These are phyloP conservation scores for Bathelium albidoporum DNA, from an alignment of 495 filamentous ascomycete species.

Conservation along the genomic window DNA sequence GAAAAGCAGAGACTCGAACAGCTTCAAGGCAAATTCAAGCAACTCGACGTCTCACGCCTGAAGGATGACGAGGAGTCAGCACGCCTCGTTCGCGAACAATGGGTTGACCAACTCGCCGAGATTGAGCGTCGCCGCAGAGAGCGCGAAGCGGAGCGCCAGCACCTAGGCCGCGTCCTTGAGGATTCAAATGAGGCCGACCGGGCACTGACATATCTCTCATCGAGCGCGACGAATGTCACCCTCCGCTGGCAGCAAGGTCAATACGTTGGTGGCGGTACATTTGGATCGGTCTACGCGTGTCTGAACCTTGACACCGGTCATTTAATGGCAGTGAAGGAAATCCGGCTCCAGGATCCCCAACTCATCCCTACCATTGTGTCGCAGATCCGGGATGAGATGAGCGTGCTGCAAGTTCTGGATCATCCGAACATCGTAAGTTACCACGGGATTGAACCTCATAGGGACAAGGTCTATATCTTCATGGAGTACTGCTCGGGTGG, in stretches of 20 bases:
- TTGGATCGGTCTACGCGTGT: constrained; percentile 92
- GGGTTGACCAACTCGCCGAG: constrained; percentile 55
- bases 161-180: constrained; percentile 81
- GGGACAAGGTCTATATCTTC: constrained; percentile 98
- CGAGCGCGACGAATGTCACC: constrained; percentile 86
- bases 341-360: constrained; percentile 91
- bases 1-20: constrained; percentile 76
- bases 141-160: constrained; percentile 77
- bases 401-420: constrained; percentile 84
- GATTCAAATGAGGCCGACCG: constrained; percentile 91
- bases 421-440: constrained; percentile 98
- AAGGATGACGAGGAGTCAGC: constrained; percentile 78
- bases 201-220: constrained; percentile 84
- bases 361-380: constrained; percentile 85
- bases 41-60: constrained; percentile 64
- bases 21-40: constrained; percentile 55
- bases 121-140: constrained; percentile 71
- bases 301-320: constrained; percentile 94
- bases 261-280: constrained; percentile 93
- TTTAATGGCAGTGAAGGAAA: constrained; percentile 98
- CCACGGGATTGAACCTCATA: constrained; percentile 93
- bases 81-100: constrained; percentile 59
- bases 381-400: constrained; percentile 95
- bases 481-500: constrained; percentile 99
- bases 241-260: constrained; percentile 97